Evolutionary conservation across 2,329 filamentous ascomycete genomes (phyloP).

Genomic region (Hawksworthiomyces lignivorus): DNA sequence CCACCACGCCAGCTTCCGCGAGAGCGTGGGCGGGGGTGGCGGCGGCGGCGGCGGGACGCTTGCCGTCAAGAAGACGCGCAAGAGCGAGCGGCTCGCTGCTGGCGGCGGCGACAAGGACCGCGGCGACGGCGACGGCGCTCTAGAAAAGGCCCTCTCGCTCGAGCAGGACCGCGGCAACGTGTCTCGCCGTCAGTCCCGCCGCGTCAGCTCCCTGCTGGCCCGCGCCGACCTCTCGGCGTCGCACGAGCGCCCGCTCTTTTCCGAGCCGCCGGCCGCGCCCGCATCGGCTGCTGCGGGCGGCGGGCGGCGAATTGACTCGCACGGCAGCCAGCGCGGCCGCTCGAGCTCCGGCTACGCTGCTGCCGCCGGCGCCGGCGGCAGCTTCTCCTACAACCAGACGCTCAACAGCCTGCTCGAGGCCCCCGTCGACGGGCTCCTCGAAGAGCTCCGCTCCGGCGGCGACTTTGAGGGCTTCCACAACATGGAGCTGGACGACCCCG

Average conservation of each 20-base stretch:
- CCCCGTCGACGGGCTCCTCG: slow-evolving; percentile 61
- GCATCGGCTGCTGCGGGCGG: slow-evolving; percentile 21
- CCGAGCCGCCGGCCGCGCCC: slow-evolving; percentile 49
- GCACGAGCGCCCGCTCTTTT: slow-evolving; percentile 73
- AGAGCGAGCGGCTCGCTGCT: slow-evolving; percentile 46
- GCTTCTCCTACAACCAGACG: slow-evolving; percentile 34
- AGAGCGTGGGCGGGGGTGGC: too few species aligned
- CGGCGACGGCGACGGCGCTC: slow-evolving; percentile 22
- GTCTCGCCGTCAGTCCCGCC: slow-evolving; percentile 56
- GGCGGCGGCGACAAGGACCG: slow-evolving; percentile 32
- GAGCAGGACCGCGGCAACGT: slow-evolving; percentile 57
- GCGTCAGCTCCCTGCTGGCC: slow-evolving; percentile 86
- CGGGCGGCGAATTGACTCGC: slow-evolving; percentile 62
- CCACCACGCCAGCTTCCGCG: slow-evolving; percentile 59
- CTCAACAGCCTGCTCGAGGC: slow-evolving; percentile 59
- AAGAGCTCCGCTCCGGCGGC: slow-evolving; percentile 55
- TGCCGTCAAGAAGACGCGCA: slow-evolving; percentile 45
- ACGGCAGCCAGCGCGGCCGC: slow-evolving; percentile 59
- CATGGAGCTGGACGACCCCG: slow-evolving; percentile 66
- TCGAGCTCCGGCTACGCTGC: slow-evolving; percentile 42
- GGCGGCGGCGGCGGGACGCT: slow-evolving; percentile 51
- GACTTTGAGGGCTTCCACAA: slow-evolving; percentile 62
- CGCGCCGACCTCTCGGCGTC: slow-evolving; percentile 80
- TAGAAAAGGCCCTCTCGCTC: slow-evolving; percentile 62
- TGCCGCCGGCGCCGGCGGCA: slow-evolving; percentile 10